Conservation (phyloP, 192 early-diverging fungal genomes). For the Backusella tuberculispora region DNA sequence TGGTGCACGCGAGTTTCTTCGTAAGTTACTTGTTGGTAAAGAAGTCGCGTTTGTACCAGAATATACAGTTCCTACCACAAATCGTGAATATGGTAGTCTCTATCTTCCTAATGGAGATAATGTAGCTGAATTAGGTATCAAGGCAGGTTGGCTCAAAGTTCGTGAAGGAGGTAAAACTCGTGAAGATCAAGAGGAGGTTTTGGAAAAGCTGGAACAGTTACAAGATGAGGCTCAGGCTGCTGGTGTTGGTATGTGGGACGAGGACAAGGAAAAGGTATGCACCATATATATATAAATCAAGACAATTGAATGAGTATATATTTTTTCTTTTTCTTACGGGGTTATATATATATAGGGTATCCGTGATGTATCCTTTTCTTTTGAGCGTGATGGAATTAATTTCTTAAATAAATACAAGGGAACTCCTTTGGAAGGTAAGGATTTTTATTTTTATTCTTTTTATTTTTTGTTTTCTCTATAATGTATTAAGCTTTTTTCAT, state of each 20-base stretch:
- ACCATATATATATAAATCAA: neutral
- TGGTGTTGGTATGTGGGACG: conserved; percentile 79
- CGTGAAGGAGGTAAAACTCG: conserved; percentile 60
- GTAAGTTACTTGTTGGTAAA: conserved; percentile 86
- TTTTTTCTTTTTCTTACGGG: conserved; percentile 8
- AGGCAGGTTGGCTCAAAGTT: conserved; percentile 87
- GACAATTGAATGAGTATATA: neutral
- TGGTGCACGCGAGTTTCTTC: conserved; percentile 88
- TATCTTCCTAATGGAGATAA: conserved; percentile 58
- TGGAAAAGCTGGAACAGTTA: conserved; percentile 58
- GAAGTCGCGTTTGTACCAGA: conserved; percentile 83
- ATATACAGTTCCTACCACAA: conserved; percentile 70
- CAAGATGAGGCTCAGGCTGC: conserved; percentile 76
- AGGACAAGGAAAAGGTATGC: conserved; percentile 51
- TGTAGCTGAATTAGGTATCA: conserved; percentile 72
- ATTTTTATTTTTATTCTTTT: neutral
- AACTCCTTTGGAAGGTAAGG: conserved; percentile 72
- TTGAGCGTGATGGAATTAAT: conserved; percentile 66
- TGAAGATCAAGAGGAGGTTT: conserved; percentile 40
- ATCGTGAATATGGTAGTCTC: conserved; percentile 69
- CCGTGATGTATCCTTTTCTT: conserved; percentile 55
- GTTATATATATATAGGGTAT: conserved; percentile 38
- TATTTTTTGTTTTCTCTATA: neutral
- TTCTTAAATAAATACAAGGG: conserved; percentile 85
- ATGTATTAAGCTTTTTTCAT: neutral